Evolutionary conservation across 768 basidiomycete species (phyloP).

Genomic region (Lentinula boryana): DNA sequence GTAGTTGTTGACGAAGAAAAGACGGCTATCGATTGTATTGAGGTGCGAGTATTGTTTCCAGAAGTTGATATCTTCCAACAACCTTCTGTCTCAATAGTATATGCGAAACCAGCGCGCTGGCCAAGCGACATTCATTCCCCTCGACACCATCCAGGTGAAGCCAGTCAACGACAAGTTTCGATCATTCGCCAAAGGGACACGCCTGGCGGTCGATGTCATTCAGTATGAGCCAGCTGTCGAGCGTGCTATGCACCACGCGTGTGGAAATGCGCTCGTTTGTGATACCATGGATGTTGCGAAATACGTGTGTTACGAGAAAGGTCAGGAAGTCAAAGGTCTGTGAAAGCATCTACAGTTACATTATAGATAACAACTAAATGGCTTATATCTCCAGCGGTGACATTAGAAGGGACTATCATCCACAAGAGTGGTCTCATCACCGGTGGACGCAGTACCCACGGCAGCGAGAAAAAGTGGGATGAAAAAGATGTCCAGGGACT

Average conservation of each 20-base stretch:
- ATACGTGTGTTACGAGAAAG: constrained; percentile 89
- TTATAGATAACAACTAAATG: neutral
- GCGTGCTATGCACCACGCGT: constrained; percentile 93
- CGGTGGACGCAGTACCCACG: constrained; percentile 80
- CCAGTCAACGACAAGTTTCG: constrained; percentile 93
- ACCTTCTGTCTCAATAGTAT: constrained; percentile 45
- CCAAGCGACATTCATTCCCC: constrained; percentile 95
- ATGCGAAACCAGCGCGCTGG: constrained; percentile 93
- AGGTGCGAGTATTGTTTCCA: constrained; percentile 41
- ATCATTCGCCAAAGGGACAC: constrained; percentile 81
- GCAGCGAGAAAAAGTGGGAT: constrained; percentile 84
- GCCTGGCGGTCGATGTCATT: constrained; percentile 83
- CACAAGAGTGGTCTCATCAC: constrained; percentile 98
- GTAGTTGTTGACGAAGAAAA: constrained; percentile 96
- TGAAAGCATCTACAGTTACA: neutral
- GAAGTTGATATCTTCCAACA: neutral
- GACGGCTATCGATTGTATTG: constrained; percentile 96
- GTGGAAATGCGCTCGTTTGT: constrained; percentile 92
- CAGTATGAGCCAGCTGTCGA: constrained; percentile 81
- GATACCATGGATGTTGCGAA: constrained; percentile 92
- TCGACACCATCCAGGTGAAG: constrained; percentile 96
- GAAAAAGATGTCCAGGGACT: constrained; percentile 90
- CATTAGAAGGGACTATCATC: constrained; percentile 93
- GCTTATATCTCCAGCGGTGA: constrained; percentile 60
- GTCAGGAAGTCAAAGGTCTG: constrained; percentile 92